Base-by-base conservation (phyloP, 495 filamentous ascomycete genomes). In the Massariosphaeria phaeospora region DNA sequence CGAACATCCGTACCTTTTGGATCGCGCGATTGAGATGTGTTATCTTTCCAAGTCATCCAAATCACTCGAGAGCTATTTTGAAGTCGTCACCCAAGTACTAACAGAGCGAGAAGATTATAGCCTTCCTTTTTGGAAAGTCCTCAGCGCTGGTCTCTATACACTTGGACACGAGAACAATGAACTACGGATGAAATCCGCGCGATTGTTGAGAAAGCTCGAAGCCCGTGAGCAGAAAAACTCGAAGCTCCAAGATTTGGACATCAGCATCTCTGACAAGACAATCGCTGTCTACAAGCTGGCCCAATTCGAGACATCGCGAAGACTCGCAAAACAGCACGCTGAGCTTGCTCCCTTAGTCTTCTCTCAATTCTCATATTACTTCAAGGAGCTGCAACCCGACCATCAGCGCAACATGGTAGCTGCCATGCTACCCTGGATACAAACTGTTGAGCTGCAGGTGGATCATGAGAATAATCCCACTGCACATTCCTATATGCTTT, bases 241-340 rank as follows among this genome's bases (percentile, higher is more conserved):
- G 4, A 88, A 91, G 61, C 81, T 97, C 27, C 90, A 95, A 64
- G 94, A 97, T 67, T 94, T 95, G 43, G 94, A 98, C 62, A 96
- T 98, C 61, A 96, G 91, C 67, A 91, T 98, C 38, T 91, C 93
- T 1, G 94, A 98, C 71, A 95, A 96, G 71, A 98, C 93, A 0
- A 95, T 91, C 52, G 93, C 93, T 0, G 91, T 98, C 1, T 97
- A 96, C 69, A 97, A 96, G 69, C 78, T 91, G 15, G 93, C 93
- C 3, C 94, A 97, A 61, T 97, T 96, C 57, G 93, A 97, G 62
- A 91, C 91, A 8, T 97, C 94, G 0, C 89, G 90, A 59, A 73
- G 88, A 39, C 76, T 97, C n/a, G 84, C 93, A 3, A 86, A 85
- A 62, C 84, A 91, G 54, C 88, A 97, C 66, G 77, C 85, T 0